phyloP scores from a whole-genome alignment of 306 rosid genomes.

The Malus orientalis region DNA sequence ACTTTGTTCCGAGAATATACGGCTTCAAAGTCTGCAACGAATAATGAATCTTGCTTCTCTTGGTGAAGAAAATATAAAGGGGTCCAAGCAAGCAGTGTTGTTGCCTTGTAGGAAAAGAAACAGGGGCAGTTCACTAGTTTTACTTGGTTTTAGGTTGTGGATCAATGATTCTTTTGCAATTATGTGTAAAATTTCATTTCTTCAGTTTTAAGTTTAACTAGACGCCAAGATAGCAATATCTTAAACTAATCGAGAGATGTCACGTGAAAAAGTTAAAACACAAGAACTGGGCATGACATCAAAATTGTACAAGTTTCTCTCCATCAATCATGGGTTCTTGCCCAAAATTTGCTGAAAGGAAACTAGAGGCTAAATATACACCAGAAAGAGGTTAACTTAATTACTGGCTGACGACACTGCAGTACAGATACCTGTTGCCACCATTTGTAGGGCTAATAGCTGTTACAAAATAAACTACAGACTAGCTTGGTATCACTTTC shows the following conservation, averaged over 20 bases:
- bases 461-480: neutral
- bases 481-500: neutral
- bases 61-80: neutral
- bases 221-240: too few species aligned
- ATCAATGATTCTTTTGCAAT: neutral
- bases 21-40: slow-evolving; percentile 53
- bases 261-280: neutral
- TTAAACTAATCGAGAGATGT: neutral
- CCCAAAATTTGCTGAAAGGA: neutral
- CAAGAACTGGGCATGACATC: too few species aligned
- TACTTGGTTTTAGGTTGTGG: neutral
- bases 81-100: neutral
- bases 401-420: neutral
- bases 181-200: neutral
- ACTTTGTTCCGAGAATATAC: slow-evolving; percentile 44
- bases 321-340: neutral
- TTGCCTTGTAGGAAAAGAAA: neutral
- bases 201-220: neutral
- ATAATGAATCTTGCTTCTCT: neutral
- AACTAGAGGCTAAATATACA: neutral
- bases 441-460: neutral
- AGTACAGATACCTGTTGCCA: neutral
- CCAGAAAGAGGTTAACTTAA: neutral
- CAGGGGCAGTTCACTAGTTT: neutral
- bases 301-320: too few species aligned